A percentile compares a stretch with the other conserved stretches of the same genome.
Evolutionary conservation across 345 rosid genomes (phyloP).

Genomic region (Populus deltoides): DNA sequence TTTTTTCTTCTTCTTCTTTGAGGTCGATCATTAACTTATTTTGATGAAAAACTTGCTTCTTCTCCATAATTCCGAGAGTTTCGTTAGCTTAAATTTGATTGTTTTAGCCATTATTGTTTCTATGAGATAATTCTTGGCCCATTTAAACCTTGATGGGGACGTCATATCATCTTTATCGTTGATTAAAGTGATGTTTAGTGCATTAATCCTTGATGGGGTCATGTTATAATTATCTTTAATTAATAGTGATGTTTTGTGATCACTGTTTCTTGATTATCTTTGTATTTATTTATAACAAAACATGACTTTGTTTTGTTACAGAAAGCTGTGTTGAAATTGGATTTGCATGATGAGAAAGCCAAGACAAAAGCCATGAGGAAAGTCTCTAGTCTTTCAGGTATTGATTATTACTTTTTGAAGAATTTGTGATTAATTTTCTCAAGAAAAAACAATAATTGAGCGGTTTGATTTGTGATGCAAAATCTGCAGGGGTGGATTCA

Average conservation of each 20-base stretch:
- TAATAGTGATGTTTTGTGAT: neutral
- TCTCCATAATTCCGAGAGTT: too few relatives aligned
- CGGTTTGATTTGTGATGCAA: neutral
- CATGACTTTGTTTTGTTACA: neutral
- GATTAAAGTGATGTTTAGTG: neutral
- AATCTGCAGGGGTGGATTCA: conserved; percentile 48
- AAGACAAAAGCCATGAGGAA: conserved; percentile 37
- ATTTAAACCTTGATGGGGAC: too few relatives aligned
- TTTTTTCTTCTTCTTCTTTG: too few relatives aligned
- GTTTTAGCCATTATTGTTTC: neutral
- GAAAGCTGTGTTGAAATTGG: conserved; percentile 28
- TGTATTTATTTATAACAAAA: neutral
- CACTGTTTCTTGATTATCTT: neutral
- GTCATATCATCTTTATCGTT: too few relatives aligned
- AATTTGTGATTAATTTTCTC: too few relatives aligned
- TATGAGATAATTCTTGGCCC: neutral
- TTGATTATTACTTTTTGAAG: too few relatives aligned
- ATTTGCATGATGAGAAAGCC: conserved; percentile 19
- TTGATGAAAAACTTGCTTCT: too few relatives aligned
- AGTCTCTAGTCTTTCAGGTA: conserved; percentile 35
- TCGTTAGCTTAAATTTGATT: neutral
- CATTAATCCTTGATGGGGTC: too few relatives aligned
- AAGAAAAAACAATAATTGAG: neutral
- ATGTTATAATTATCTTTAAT: too few relatives aligned
- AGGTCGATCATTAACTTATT: too few relatives aligned